phyloP scores from a whole-genome alignment of 2,329 filamentous ascomycete species.

The Cytospora piceicola region DNA sequence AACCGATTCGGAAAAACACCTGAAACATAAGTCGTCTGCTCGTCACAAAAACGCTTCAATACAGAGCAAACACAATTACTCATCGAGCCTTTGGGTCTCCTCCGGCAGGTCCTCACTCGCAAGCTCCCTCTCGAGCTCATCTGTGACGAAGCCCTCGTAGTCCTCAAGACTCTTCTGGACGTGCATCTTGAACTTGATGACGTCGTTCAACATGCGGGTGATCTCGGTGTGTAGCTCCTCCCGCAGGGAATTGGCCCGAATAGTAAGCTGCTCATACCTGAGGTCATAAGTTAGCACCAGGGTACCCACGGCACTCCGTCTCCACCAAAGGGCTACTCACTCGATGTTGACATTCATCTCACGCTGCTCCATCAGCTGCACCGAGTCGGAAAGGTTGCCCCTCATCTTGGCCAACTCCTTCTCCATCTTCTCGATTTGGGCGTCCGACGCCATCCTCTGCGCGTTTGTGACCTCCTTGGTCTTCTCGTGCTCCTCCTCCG shows the following conservation, averaged over 20 bases:
- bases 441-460: constrained; percentile 85
- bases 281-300: constrained; percentile 17
- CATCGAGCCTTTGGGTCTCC: constrained; percentile 54
- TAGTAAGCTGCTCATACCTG: constrained; percentile 89
- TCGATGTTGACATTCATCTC: constrained; percentile 98
- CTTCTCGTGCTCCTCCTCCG: constrained; percentile 92
- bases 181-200: constrained; percentile 98
- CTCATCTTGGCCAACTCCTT: constrained; percentile 96
- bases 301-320: background rate
- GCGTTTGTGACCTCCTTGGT: constrained; percentile 85
- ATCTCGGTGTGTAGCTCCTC: constrained; percentile 98
- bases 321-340: constrained; percentile 53
- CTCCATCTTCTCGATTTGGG: constrained; percentile 98
- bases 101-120: constrained; percentile 64
- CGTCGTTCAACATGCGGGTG: constrained; percentile 93
- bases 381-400: constrained; percentile 77
- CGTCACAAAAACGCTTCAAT: constrained; percentile 28
- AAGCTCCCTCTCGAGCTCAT: constrained; percentile 87
- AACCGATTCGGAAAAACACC: constrained; percentile 11
- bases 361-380: constrained; percentile 89
- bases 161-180: constrained; percentile 90
- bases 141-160: constrained; percentile 90
- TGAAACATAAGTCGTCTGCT: constrained; percentile 8
- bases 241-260: constrained; percentile 80
- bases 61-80: constrained; percentile 40